Percentiles rank a stretch among this genome's conserved stretches.
These are phyloP conservation scores for Penicillium hordei DNA, from an alignment of 2,329 filamentous ascomycete genomes.

Conservation along the genomic window DNA sequence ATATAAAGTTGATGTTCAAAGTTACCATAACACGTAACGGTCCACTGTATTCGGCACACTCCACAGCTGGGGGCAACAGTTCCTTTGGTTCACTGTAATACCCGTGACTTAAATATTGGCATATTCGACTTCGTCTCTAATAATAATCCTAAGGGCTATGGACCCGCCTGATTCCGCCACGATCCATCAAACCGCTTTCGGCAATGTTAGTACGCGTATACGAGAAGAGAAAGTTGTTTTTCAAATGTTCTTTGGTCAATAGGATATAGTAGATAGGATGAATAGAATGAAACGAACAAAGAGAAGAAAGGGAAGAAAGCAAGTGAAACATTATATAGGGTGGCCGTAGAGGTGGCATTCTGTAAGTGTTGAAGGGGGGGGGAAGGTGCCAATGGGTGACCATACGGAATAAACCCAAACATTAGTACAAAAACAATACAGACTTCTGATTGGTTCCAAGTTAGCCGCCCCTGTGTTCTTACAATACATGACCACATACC, in stretches of 20 bases:
- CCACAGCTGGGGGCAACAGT: conserved; percentile 19
- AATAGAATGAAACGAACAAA: background rate
- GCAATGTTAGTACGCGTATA: conserved; percentile 13
- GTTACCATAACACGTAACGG: background rate
- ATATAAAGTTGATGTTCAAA: background rate
- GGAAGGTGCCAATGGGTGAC: background rate
- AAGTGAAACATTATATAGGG: background rate
- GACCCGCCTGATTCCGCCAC: conserved; percentile 18
- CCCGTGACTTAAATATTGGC: background rate
- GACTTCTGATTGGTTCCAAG: background rate
- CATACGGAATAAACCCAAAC: conserved; percentile 6
- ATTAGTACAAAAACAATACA: background rate
- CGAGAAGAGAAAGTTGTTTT: background rate
- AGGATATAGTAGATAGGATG: background rate
- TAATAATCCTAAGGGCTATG: background rate
- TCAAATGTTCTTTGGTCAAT: no score
- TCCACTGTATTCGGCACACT: conserved; percentile 2
- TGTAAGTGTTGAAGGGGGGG: background rate
- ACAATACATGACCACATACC: conserved; percentile 11
- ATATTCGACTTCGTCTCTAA: background rate
- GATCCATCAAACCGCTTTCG: conserved; percentile 21
- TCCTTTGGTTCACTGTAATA: conserved; percentile 9
- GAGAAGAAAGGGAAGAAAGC: background rate
- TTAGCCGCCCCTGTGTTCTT: conserved; percentile 2
- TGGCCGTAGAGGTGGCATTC: background rate